A percentile compares a stretch with the other conserved stretches of the same genome.
These are phyloP conservation scores for Cercospora zeina DNA, from an alignment of 2,329 filamentous ascomycete genomes.

Conservation along the genomic window DNA sequence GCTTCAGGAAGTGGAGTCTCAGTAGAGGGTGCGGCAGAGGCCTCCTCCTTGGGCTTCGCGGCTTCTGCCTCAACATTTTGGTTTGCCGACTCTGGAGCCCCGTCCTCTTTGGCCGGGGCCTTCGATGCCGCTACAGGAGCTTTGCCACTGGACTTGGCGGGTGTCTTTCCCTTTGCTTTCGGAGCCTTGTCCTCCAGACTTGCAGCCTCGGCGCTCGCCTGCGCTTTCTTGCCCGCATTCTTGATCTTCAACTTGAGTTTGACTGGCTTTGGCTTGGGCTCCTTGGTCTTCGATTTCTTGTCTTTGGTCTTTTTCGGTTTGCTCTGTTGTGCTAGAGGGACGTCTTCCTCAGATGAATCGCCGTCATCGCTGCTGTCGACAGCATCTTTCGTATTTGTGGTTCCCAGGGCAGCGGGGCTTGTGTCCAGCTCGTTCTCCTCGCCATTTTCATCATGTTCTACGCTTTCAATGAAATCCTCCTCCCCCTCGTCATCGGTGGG, in stretches of 20 bases:
- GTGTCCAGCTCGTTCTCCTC: conserved; percentile 31
- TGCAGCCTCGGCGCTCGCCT: not conserved
- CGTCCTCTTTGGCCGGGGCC: conserved; percentile 9
- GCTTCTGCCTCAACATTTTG: conserved; percentile 15
- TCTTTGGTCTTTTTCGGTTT: conserved; percentile 15
- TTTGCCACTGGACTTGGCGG: conserved; percentile 17
- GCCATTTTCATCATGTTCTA: conserved; percentile 51
- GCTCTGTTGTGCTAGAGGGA: conserved; percentile 15
- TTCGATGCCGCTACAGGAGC: conserved; percentile 16
- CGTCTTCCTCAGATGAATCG: conserved; percentile 40
- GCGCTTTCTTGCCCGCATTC: conserved; percentile 20
- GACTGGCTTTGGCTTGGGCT: conserved; percentile 22
- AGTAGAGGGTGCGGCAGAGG: conserved; percentile 29
- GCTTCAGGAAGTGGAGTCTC: conserved; percentile 12
- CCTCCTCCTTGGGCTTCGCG: conserved; percentile 30
- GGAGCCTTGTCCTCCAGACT: conserved; percentile 15
- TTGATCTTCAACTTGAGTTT: conserved; percentile 25
- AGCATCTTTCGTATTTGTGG: conserved; percentile 53
- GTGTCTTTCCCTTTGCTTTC: conserved; percentile 16
- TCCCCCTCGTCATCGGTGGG: conserved; percentile 63
- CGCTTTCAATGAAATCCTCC: conserved; percentile 31
- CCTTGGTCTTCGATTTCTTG: conserved; percentile 18
- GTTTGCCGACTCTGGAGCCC: conserved; percentile 1
- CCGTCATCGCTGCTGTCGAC: conserved; percentile 53
- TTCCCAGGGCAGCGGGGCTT: conserved; percentile 40